Base-by-base conservation (phyloP, 768 basidiomycete genomes). In the Suillus brevipes region DNA sequence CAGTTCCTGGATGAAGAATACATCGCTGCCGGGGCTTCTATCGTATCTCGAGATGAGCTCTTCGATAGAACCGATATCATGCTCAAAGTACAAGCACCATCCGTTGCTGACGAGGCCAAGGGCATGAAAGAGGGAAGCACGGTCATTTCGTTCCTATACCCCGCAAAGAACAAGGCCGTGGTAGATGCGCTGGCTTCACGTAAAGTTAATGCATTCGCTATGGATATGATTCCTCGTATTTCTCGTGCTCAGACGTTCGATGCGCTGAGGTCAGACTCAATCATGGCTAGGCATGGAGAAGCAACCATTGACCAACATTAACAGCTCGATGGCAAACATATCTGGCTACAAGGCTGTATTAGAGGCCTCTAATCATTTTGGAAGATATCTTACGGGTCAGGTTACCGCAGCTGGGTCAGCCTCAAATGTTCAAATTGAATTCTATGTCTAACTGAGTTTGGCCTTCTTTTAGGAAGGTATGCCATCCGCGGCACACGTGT, bases 191-290 rank as follows among this genome's bases (percentile, higher is more conserved):
- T 94, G 67, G 84, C 88, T n/a, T 76, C 82, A 38, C 84, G 85
- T 62, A 86, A 85, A 67, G 81, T 89, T 63, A 92, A 87, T 68
- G 87, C 85, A 34, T 91, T 95, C 72, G 92, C 90, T 62, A 95
- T 95, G 94, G 94, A 95, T 73, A 86, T 89, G 85, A 93, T 95
- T 80, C 94, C 94, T 70, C 86, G 94, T 64, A 94, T 95, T 69
- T 94, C 92, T 66, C 86, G 94, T 61, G 94, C 94, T 53, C 94
- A 95, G 75, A 90, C 90, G 25, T 95, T 94, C 68, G 94, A 95
- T 77, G 94, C 90, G 43, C 79, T 95, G 70, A 94, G 91, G 92
- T 90, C 62, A 67, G 75, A 63, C 53, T 67, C 45, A 31, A 18
- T 62, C 40, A 66, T 34, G 37, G 47, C 12, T 60, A 16, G 20